A percentile compares a stretch with the other conserved stretches of the same genome.
Evolutionary conservation across 371 early-diverging fungal species (phyloP).

Genomic region (Blastocladiella emersonii): DNA sequence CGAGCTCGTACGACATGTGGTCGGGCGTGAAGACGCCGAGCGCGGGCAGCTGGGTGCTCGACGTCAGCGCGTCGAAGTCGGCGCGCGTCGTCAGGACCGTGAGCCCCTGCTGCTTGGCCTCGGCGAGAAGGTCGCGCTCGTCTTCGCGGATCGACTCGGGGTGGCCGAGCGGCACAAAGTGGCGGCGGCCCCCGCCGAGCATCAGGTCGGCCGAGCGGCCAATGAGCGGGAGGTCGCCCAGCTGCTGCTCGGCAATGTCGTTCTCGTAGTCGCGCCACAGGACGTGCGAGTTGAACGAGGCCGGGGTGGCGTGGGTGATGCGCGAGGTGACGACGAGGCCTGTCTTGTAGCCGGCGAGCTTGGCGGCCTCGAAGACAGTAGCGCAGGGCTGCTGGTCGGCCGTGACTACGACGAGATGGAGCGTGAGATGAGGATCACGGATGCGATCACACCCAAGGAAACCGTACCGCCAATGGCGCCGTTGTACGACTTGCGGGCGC

Average conservation of each 20-base stretch:
- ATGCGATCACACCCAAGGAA: not conserved
- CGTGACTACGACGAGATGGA: constrained; percentile 5
- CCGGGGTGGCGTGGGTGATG: constrained; percentile 82
- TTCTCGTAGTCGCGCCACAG: constrained; percentile 55
- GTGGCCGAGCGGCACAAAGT: constrained; percentile 50
- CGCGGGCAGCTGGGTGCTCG: not conserved
- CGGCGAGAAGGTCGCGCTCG: constrained; percentile 39
- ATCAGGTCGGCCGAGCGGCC: constrained; percentile 62
- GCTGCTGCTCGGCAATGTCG: constrained; percentile 74
- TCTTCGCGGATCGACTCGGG: constrained; percentile 39
- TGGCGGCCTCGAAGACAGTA: constrained; percentile 87
- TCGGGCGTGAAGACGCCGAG: constrained; percentile 9
- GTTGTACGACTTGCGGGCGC: constrained; percentile 72
- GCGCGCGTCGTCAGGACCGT: constrained; percentile 25
- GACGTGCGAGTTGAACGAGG: constrained; percentile 67
- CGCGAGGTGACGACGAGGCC: constrained; percentile 84
- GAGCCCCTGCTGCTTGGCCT: constrained; percentile 25
- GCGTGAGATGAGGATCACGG: not conserved
- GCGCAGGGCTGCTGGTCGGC: constrained; percentile 56
- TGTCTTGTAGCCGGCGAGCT: constrained; percentile 52
- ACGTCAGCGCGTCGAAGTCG: constrained; percentile 39
- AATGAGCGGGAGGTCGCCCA: constrained; percentile 67
- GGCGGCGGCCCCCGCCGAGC: constrained; percentile 84
- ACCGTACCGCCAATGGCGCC: constrained; percentile 51
- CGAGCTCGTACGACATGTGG: constrained; percentile 85